These are phyloP conservation scores for Theobroma cacao DNA, from an alignment of 345 rosid species.

Conservation along the genomic window DNA sequence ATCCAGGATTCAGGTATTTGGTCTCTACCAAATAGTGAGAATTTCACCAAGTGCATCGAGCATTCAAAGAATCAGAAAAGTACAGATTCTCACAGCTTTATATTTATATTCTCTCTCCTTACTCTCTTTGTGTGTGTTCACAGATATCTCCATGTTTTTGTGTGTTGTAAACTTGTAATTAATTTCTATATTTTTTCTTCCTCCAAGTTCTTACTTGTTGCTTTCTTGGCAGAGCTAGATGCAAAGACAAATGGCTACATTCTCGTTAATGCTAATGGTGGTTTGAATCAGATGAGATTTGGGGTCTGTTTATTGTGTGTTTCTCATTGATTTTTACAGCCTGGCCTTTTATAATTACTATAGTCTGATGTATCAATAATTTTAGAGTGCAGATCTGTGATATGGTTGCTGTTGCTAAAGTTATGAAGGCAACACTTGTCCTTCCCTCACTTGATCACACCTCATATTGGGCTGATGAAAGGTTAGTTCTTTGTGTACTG, in stretches of 20 bases:
- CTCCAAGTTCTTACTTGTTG: constrained; percentile 6
- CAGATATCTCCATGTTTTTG: neutral
- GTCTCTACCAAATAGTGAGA: constrained; percentile 80
- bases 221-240: constrained; percentile 59
- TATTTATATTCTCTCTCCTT: neutral
- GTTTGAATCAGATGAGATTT: constrained; percentile 99
- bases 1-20: constrained; percentile 76
- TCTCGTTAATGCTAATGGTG: constrained; percentile 91
- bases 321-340: constrained; percentile 21
- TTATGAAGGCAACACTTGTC: constrained; percentile 87
- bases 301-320: constrained; percentile 79
- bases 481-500: constrained; percentile 31
- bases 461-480: constrained; percentile 93
- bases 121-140: neutral
- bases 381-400: constrained; percentile 93
- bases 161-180: constrained; percentile 7
- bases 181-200: neutral
- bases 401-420: constrained; percentile 91
- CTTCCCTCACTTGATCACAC: constrained; percentile 93
- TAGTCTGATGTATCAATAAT: constrained; percentile 45
- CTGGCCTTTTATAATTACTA: neutral
- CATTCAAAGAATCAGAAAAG: constrained; percentile 56
- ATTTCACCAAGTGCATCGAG: constrained; percentile 74
- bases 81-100: constrained; percentile 28
- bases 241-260: constrained; percentile 78